Base-by-base conservation (phyloP, 495 filamentous ascomycete species). In the Annulohypoxylon stygium region DNA sequence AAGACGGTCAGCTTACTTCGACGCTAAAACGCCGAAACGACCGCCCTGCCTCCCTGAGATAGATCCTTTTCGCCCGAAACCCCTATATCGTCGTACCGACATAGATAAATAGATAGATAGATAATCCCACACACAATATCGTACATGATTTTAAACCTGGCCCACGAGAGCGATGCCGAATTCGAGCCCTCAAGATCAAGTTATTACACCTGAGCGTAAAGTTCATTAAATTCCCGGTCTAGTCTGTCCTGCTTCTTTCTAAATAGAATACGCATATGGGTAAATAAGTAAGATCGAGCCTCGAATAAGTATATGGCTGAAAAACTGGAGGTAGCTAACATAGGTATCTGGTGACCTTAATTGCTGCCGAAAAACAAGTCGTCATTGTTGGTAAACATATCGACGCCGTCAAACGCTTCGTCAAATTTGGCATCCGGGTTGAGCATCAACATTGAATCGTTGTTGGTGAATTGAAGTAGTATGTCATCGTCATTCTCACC, bases 341-440 rank as follows among this genome's bases (percentile, higher is more conserved):
- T 81, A 80, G 3, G 79, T 70, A 71, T 81, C 79, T 23, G 73
- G 70, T 33, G 58, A 33, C 39, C 4, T 78, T 57, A 78, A 23
- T 51, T 60, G 51, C 60, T 80, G 9, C 84, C 84, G 62, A 86
- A 86, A 73, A 85, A 84, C 30, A 85, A 74, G 71, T 86, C 84
- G 30, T 79, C 82, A 37, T 78, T 79, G 34, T 78, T 75, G 30
- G 77, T 82, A 68, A 85, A 84, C 82, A 79, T 85, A 70, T 70
- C 79, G 18, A 75, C 76, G 61, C 69, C 67, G 50, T 80, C 82
- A 47, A 81, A 86, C 23, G 79, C 77, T 51, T 83, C 83, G 43
- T 85, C 83, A 61, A 84, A 85, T 69, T 85, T 85, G 39, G 76
- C 76, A 59, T 74, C 71, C 12, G 75, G 54, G 58, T 70, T 61